Evolutionary conservation across 805 yeast species (phyloP).

Genomic region (Suhomyces canberraensis): DNA sequence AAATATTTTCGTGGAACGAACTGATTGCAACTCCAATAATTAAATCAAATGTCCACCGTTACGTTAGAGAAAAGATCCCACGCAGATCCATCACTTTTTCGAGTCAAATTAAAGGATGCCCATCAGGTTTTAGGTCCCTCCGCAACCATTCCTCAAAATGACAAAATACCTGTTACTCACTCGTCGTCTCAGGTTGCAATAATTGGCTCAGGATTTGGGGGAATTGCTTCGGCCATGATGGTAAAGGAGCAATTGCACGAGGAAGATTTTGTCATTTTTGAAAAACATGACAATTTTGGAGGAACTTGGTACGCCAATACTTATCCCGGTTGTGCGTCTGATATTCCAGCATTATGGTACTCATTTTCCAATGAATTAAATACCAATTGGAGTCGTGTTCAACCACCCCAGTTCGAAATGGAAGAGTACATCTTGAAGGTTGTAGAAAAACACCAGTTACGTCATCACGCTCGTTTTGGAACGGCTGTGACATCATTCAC

Average conservation of each 20-base stretch:
- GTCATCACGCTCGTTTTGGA: slow-evolving; percentile 18
- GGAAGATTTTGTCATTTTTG: slow-evolving; percentile 33
- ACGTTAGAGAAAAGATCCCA: slow-evolving; percentile 31
- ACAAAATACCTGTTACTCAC: slow-evolving; percentile 18
- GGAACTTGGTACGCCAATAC: slow-evolving; percentile 47
- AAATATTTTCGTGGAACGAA: no score
- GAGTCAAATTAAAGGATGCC: slow-evolving; percentile 28
- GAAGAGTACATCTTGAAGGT: slow-evolving; percentile 38
- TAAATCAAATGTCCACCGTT: slow-evolving; percentile 8
- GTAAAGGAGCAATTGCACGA: slow-evolving; percentile 23
- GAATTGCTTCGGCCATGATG: slow-evolving; percentile 31
- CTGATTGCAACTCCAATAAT: no score
- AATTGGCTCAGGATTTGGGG: slow-evolving; percentile 42
- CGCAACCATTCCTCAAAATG: slow-evolving; percentile 14
- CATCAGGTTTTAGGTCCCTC: slow-evolving; percentile 23
- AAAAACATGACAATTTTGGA: slow-evolving; percentile 38
- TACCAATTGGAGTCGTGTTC: slow-evolving; percentile 33
- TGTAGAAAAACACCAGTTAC: slow-evolving; percentile 25
- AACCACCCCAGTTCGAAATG: slow-evolving; percentile 43
- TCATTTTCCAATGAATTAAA: slow-evolving; percentile 32
- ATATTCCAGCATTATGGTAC: slow-evolving; percentile 43
- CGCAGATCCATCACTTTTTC: slow-evolving; percentile 26
- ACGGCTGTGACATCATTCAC: slow-evolving; percentile 18
- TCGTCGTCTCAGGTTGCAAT: slow-evolving; percentile 30
- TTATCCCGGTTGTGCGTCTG: slow-evolving; percentile 45